Conservation (phyloP, 1,139 yeast genomes). For the Yamadazyma aaseri region DNA sequence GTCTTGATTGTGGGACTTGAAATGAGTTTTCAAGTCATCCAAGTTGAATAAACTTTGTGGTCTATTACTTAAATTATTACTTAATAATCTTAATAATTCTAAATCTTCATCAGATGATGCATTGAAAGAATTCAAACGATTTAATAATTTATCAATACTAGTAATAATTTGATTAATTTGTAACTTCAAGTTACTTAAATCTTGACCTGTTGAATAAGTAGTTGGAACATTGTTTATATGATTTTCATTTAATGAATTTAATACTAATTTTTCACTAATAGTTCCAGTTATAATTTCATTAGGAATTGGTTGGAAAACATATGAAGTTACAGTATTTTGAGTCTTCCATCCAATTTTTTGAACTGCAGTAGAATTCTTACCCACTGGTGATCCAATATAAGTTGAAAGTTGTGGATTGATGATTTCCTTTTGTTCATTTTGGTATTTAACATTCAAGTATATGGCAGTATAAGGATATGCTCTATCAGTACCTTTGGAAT, state of each 20-base stretch:
- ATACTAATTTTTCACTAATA: conserved; percentile 57
- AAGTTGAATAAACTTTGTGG: conserved; percentile 59
- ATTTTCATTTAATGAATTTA: conserved; percentile 36
- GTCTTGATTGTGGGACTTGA: conserved; percentile 77
- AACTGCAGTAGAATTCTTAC: conserved; percentile 30
- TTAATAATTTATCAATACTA: conserved; percentile 53
- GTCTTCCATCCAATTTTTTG: conserved; percentile 21
- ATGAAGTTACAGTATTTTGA: conserved; percentile 36
- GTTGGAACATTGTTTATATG: conserved; percentile 20
- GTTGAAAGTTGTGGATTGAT: conserved; percentile 54
- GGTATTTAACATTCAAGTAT: conserved; percentile 60
- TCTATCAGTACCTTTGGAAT: conserved; percentile 65
- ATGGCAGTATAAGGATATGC: conserved; percentile 78
- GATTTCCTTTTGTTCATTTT: conserved; percentile 37
- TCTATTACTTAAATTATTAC: conserved; percentile 58
- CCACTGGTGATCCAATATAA: conserved; percentile 76
- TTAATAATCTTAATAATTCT: conserved; percentile 64
- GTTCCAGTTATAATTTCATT: conserved; percentile 62
- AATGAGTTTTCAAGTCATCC: conserved; percentile 57
- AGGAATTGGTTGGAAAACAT: conserved; percentile 78
- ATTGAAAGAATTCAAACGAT: conserved; percentile 49
- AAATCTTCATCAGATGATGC: conserved; percentile 44
- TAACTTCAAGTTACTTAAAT: conserved; percentile 42
- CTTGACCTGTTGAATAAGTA: conserved; percentile 16
- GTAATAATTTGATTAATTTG: conserved; percentile 55